Conservation (phyloP, 805 yeast species). For the Ascoidea tarda region DNA sequence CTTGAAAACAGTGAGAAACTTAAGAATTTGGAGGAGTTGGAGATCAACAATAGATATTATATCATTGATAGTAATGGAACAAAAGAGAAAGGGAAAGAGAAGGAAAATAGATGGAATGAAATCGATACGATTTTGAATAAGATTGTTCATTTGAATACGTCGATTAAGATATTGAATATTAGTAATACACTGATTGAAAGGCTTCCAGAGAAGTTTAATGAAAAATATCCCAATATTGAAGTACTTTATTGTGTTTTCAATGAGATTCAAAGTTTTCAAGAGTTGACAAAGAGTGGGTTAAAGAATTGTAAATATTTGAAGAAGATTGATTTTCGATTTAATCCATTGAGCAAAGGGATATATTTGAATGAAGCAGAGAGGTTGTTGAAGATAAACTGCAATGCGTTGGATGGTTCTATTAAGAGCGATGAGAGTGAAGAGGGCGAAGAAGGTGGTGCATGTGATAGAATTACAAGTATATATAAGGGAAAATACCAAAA, state of each 20-base stretch:
- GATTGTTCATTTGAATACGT: slow-evolving; percentile 4
- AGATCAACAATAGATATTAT: slow-evolving; percentile 4
- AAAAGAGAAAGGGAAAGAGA: background rate
- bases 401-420: background rate
- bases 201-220: slow-evolving; percentile 1
- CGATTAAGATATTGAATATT: slow-evolving; percentile 5
- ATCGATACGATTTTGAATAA: background rate
- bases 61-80: no score
- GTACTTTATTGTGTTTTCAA: slow-evolving; percentile 5
- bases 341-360: slow-evolving; percentile 8
- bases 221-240: slow-evolving; percentile 1
- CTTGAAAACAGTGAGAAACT: slow-evolving; percentile 2
- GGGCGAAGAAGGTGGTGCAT: slow-evolving; percentile 6
- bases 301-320: slow-evolving; percentile 5
- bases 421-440: slow-evolving; percentile 5
- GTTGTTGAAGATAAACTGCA: slow-evolving; percentile 3
- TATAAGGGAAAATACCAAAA: slow-evolving; percentile 7
- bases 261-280: slow-evolving; percentile 7
- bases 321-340: slow-evolving; percentile 8
- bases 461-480: slow-evolving; percentile 4
- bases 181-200: background rate
- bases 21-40: slow-evolving; percentile 7
- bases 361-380: slow-evolving; percentile 1
- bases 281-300: slow-evolving; percentile 4
- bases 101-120: background rate